These are phyloP conservation scores for Rhizopogon vesiculosus DNA, from an alignment of 768 basidiomycete species.

Conservation along the genomic window DNA sequence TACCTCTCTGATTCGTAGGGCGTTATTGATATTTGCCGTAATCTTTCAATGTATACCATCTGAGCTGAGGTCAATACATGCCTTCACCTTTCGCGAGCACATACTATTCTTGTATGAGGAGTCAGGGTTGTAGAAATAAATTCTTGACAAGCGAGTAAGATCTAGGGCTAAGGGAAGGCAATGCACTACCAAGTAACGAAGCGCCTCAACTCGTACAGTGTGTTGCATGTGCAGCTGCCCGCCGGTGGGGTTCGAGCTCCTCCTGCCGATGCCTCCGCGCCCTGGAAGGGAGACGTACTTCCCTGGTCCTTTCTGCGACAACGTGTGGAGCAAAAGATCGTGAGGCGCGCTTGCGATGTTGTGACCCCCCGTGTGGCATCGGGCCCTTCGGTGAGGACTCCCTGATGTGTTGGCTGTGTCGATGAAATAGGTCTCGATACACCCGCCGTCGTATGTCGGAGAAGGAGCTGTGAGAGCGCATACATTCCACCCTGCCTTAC, in stretches of 20 bases:
- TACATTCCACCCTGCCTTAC: slow-evolving; percentile 65
- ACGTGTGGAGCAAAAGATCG: slow-evolving; percentile 69
- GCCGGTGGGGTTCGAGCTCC: slow-evolving; percentile 7
- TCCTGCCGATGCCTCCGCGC: slow-evolving; percentile 17
- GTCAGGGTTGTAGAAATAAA: too few relatives aligned
- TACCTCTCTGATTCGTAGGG: too few relatives aligned
- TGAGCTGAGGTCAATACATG: too few relatives aligned
- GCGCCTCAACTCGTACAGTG: not conserved
- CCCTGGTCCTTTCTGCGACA: slow-evolving; percentile 67
- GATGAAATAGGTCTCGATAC: slow-evolving; percentile 21
- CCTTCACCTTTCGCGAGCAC: too few relatives aligned
- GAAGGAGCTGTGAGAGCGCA: slow-evolving; percentile 47
- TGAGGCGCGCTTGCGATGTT: slow-evolving; percentile 68
- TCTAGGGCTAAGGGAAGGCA: not conserved
- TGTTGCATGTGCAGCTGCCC: not conserved
- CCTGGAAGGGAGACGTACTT: slow-evolving; percentile 39
- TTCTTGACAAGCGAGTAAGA: not conserved
- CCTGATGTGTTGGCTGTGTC: slow-evolving; percentile 21
- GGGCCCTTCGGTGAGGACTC: slow-evolving; percentile 76
- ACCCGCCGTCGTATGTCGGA: slow-evolving; percentile 11
- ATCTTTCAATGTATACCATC: too few relatives aligned
- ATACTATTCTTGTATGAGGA: too few relatives aligned
- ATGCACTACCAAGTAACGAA: not conserved
- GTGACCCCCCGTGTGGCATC: slow-evolving; percentile 66
- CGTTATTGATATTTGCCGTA: too few relatives aligned